Percentiles rank a stretch among this genome's conserved stretches.
phyloP scores from a whole-genome alignment of 306 rosid genomes.

The Fragaria iinumae region DNA sequence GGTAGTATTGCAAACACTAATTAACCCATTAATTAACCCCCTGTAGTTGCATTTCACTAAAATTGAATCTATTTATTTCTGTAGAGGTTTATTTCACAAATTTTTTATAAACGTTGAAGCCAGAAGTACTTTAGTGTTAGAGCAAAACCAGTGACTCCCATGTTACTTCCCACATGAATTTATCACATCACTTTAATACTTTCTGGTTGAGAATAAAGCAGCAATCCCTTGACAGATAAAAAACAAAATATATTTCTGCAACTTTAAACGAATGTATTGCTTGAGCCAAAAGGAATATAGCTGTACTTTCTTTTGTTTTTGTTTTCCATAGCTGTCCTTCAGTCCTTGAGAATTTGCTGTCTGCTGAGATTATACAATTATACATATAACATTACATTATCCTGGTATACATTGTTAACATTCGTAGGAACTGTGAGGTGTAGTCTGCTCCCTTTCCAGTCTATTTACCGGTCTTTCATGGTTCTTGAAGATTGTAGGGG shows the following conservation, averaged over 20 bases:
- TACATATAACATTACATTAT: not conserved
- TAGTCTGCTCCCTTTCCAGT: not conserved
- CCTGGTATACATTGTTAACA: not conserved
- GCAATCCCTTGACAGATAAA: not conserved
- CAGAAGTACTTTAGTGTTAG: not conserved
- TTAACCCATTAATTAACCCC: not conserved
- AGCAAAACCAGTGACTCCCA: slow-evolving; percentile 12
- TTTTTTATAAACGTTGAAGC: not conserved
- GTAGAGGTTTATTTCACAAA: not conserved
- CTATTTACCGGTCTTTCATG: not conserved
- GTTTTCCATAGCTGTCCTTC: not conserved
- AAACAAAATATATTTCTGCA: not conserved
- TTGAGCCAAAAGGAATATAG: slow-evolving; percentile 23
- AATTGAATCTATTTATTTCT: not conserved
- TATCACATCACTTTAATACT: not conserved
- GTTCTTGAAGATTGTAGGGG: not conserved
- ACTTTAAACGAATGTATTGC: slow-evolving; percentile 24
- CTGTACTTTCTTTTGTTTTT: slow-evolving; percentile 3
- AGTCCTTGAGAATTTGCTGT: slow-evolving; percentile 3
- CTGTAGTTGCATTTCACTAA: not conserved
- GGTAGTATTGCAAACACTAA: not conserved
- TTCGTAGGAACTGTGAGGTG: not conserved
- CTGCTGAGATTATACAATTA: not conserved
- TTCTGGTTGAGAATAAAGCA: not conserved
- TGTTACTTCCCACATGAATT: not conserved